These are phyloP conservation scores for Pseudogymnoascus sp. DNA, from an alignment of 2,329 filamentous ascomycete species.

Conservation along the genomic window DNA sequence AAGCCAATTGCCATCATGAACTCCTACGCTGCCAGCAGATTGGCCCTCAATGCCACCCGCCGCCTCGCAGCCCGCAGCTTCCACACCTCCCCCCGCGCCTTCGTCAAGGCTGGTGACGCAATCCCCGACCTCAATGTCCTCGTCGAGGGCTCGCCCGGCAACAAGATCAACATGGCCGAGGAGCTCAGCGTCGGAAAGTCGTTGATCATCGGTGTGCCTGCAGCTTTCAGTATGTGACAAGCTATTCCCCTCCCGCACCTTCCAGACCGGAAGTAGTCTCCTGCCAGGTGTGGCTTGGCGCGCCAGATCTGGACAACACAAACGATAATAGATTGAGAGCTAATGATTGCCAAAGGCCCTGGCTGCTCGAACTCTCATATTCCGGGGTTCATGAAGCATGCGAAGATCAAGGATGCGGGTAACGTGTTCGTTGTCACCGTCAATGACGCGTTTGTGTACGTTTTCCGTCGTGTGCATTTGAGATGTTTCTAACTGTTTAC, in stretches of 20 bases:
- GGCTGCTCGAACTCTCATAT: constrained; percentile 64
- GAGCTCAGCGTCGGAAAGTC: constrained; percentile 66
- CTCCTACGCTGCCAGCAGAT: neutral
- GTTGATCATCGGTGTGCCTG: constrained; percentile 77
- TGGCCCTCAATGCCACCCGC: constrained; percentile 6
- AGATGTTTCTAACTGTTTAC: constrained; percentile 7
- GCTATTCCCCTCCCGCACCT: neutral
- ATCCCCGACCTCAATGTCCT: constrained; percentile 71
- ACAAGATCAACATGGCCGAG: constrained; percentile 78
- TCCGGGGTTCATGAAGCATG: constrained; percentile 76
- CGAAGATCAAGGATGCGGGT: constrained; percentile 69
- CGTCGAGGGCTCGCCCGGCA: constrained; percentile 78
- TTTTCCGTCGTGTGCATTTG: constrained; percentile 13
- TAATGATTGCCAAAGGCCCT: constrained; percentile 35
- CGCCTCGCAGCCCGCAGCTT: constrained; percentile 36
- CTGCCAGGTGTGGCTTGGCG: constrained; percentile 20
- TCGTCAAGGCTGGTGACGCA: constrained; percentile 70
- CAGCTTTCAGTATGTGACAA: constrained; percentile 54
- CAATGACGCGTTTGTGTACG: constrained; percentile 92
- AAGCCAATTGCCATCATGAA: constrained; percentile 7
- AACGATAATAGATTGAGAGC: neutral
- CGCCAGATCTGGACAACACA: constrained; percentile 38
- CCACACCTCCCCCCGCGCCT: constrained; percentile 52
- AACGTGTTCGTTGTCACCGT: constrained; percentile 85
- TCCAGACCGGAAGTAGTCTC: constrained; percentile 8